Evolutionary conservation across 805 yeast genomes (phyloP).

Genomic region (Kregervanrija delftensis): DNA sequence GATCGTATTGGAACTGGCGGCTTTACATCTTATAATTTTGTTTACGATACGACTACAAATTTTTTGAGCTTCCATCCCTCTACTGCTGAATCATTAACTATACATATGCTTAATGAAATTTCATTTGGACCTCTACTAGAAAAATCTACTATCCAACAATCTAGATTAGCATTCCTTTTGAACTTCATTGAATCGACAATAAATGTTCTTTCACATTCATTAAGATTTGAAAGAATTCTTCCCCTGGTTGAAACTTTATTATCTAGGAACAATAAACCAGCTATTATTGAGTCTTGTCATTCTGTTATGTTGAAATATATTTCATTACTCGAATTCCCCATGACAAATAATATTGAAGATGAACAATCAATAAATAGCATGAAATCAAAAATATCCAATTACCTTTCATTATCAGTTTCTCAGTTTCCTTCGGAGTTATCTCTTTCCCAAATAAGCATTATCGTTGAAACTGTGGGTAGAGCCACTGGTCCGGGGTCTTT

Average conservation of each 20-base stretch:
- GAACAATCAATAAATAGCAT: neutral
- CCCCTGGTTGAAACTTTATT: constrained; percentile 22
- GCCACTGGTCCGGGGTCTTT: constrained; percentile 31
- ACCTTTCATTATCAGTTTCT: too few species aligned
- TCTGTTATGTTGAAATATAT: constrained; percentile 42
- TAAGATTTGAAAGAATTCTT: constrained; percentile 22
- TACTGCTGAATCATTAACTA: constrained; percentile 20
- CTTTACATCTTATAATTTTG: constrained; percentile 56
- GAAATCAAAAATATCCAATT: neutral
- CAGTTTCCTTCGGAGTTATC: constrained; percentile 49
- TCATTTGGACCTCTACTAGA: constrained; percentile 20
- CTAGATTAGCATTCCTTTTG: constrained; percentile 38
- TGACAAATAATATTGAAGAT: neutral
- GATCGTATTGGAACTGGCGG: constrained; percentile 58
- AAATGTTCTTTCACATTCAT: constrained; percentile 26
- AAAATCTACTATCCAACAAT: constrained; percentile 25
- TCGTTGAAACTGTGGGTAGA: constrained; percentile 49
- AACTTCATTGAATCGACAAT: constrained; percentile 42
- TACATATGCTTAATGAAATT: constrained; percentile 8
- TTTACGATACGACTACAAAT: constrained; percentile 32
- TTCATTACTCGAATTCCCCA: constrained; percentile 14
- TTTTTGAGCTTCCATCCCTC: constrained; percentile 17
- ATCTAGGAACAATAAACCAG: constrained; percentile 14
- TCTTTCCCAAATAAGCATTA: constrained; percentile 47
- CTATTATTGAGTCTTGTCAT: constrained; percentile 55